Evolutionary conservation across 768 basidiomycete genomes (phyloP), one percentile per base, ranked within the genome.

Genomic region (Agaricus subrufescens): DNA sequence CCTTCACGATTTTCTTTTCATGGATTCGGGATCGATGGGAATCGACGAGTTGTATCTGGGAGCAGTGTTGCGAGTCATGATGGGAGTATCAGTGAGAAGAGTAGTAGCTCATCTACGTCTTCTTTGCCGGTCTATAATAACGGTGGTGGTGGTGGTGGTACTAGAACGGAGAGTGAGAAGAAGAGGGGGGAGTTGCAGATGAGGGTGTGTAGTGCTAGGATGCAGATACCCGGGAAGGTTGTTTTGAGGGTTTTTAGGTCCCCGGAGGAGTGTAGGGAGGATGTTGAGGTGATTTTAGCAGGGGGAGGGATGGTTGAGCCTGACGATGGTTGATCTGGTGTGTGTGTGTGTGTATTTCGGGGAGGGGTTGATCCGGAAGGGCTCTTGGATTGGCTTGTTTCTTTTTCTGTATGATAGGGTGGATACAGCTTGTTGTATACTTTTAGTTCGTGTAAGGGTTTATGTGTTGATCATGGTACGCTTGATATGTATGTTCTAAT

Each of bases 241-340:
- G 68, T 72, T 19, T 67, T 92, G 63, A 77, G 88, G 51, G 66
- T 91, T 27, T 93, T 93, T 66, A 77, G 82, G 61, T 68, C 81
- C 42, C 85, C 91, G 9, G 70, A 62, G 59, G 88, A 93, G 62
- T 91, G 89, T 65, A 73, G 78, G 14, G 90, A 92, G 68, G 79
- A 50, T n/a, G 55, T 76, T 25, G 70, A 69, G 38, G 69, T 74
- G 46, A 72, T 82, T 55, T 63, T 83, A 49, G 62, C 59, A 46
- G 64, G 62, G 50, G 65, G 70, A 48, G 29, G 27, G 14, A 29
- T 31, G 31, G 31, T 31, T 31, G 19, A 19, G 19, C 19, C 19
- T 19, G 19, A 19, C 1, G 19, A 19, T 19, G 19, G 19, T 19
- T 19, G 19, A 19, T 31, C 9, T 31, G 31, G 31, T 31, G 4